These are phyloP conservation scores for Yamadazyma membranifaciens DNA, from an alignment of 1,139 yeast species.

Conservation along the genomic window DNA sequence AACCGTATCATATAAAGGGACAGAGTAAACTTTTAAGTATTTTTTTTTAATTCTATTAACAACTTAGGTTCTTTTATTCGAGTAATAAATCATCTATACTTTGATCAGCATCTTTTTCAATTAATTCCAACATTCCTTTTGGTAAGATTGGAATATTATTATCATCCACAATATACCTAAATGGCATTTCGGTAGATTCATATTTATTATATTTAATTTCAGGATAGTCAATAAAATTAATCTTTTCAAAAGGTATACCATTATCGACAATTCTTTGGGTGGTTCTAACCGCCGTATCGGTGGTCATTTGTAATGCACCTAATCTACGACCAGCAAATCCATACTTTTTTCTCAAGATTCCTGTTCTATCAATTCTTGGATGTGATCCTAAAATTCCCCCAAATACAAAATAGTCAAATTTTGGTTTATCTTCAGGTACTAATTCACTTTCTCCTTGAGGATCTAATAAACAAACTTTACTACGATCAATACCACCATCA, in stretches of 20 bases:
- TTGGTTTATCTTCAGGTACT: constrained; percentile 60
- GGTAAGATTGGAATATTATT: constrained; percentile 80
- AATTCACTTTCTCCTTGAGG: constrained; percentile 81
- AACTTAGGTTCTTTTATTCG: constrained; percentile 12
- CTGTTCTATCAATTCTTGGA: constrained; percentile 95
- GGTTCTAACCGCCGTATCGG: constrained; percentile 94
- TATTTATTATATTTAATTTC: constrained; percentile 84
- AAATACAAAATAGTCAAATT: constrained; percentile 84
- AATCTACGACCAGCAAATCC: constrained; percentile 84
- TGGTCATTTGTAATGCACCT: constrained; percentile 91
- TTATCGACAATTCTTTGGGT: constrained; percentile 73
- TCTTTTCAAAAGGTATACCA: constrained; percentile 58
- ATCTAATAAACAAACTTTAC: constrained; percentile 77
- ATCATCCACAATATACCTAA: constrained; percentile 73
- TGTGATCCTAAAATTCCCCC: constrained; percentile 97
- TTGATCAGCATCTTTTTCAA: constrained; percentile 80
- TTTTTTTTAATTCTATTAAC: background rate
- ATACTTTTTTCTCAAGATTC: constrained; percentile 73
- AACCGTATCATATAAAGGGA: constrained; percentile 22
- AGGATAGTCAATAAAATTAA: constrained; percentile 87
- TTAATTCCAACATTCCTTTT: constrained; percentile 83
- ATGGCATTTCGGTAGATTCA: constrained; percentile 98
- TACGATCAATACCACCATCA: constrained; percentile 43
- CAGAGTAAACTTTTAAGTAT: background rate
- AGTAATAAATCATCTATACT: constrained; percentile 61